Evolutionary conservation across 2,329 filamentous ascomycete species (phyloP), one percentile per base, ranked within the genome.

Genomic region (Scopulariopsis brevicaulis): DNA sequence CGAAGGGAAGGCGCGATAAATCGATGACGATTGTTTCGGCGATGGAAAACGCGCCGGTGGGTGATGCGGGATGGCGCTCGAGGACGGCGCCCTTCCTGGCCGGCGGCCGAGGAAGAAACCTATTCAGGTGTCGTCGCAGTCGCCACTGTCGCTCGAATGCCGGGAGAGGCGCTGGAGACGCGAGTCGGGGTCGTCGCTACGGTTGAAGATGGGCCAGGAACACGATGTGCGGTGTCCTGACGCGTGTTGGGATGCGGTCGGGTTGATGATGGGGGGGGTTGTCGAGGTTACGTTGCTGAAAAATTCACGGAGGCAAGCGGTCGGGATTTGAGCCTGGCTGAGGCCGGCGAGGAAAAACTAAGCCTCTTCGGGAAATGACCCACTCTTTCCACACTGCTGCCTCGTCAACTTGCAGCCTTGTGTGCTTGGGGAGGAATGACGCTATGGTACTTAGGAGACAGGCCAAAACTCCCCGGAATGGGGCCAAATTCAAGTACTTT

Each of bases 191-290:
- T 53, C 35, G 34, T 54, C 35, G 32, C 37, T 20, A n/a, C 52
- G 34, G 50, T 48, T 15, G 52, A 11, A 12, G n/a, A 24, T n/a
- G n/a, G 50, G 59, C 65, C 66, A 60, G 60, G 58, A 62, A 62
- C 64, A 68, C 64, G 66, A 68, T 69, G 71, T 71, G 70, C 72
- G 74, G 74, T 74, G 73, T 70, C 71, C 48, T 72, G 78, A 77
- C 77, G 76, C 79, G 80, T 74, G 74, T 73, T 71, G 70, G 73
- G 74, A 76, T 79, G 73, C 65, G 61, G 67, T 70, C 65, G 63
- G 63, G 64, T 58, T 35, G 50, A 54, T 53, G 55, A 48, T 48
- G 14, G 50, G 22, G n/a, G 46, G 37, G 53, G 14, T 48, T 62
- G 60, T 57, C 32, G 35, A 53, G 53, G 60, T 57, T 59, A 60